Base-by-base conservation (phyloP, 495 filamentous ascomycete genomes). In the Penicillium bovifimosum region DNA sequence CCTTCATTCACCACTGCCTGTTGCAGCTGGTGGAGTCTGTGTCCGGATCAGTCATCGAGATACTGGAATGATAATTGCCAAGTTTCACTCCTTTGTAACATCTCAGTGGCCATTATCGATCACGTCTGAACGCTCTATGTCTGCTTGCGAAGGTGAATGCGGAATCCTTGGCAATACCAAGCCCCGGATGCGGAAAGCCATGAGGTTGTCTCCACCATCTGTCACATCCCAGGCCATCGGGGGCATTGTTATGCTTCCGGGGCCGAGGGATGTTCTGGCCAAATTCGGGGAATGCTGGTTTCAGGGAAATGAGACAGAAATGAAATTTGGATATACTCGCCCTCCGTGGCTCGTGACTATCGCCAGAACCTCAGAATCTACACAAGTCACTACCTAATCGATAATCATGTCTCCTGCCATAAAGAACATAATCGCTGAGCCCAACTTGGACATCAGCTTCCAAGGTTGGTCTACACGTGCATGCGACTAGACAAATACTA, bases 401-500 rank as follows among this genome's bases (percentile, higher is more conserved):
- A 36, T n/a, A 27, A 43, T 6, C 9, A 65, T 65, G 63, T 63
- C 63, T 38, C 63, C 63, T 10, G 63, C 63, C 9, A 41, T 63
- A 1, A 65, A 61, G 45, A 52, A 45, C 28, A 56, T 24, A 39
- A 35, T 52, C 1, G 52, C 54, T 6, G 57, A 63, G 43, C 63
- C 63, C n/a, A 61, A 63, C 27, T 28, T 65, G 49, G 60, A 65
- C 18, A 59, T 65, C 32, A 63, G 63, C 50, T 63, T 65, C 55
- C 60, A 61, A 50, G 63, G 63, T 65, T 13, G 10, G 52, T 39
- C 2, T 26, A n/a, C 6, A n/a, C 46, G 6, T 32, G 6, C 18
- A 13, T 32, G 4, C 11, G 9, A 9, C 35, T 29, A 10, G 24
- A 2, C 32, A 40, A 17, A 53, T 36, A 55, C 44, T 35, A 34